phyloP scores from a whole-genome alignment of 768 basidiomycete species.

The Rhodotorula toruloides region DNA sequence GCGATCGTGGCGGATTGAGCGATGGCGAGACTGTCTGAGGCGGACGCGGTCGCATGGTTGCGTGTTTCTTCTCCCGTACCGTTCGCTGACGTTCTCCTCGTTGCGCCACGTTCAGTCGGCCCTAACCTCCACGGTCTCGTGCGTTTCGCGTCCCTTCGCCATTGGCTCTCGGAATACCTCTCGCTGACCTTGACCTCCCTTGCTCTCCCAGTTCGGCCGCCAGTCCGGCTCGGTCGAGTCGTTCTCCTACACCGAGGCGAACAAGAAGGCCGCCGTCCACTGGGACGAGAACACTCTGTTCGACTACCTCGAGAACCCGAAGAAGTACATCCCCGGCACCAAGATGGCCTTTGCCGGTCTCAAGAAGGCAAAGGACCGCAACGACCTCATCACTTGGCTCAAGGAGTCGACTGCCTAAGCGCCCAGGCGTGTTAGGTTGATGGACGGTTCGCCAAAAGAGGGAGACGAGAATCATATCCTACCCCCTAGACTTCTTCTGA shows the following conservation, averaged over 20 bases:
- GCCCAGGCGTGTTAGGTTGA: too few species aligned
- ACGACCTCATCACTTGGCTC: conserved; percentile 73
- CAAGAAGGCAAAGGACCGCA: conserved; percentile 96
- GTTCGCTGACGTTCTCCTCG: neutral
- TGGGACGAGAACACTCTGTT: conserved; percentile 72
- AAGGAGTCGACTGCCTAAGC: neutral
- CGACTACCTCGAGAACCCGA: conserved; percentile 87
- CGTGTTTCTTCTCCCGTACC: too few species aligned
- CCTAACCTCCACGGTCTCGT: conserved; percentile 77
- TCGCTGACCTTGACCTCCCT: neutral
- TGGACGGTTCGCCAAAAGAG: too few species aligned
- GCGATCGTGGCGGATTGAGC: too few species aligned
- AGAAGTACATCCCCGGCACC: conserved; percentile 60
- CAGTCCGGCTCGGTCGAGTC: conserved; percentile 73
- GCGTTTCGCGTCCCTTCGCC: neutral
- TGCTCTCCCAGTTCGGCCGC: conserved; percentile 42
- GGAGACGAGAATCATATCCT: too few species aligned
- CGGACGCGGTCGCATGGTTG: too few species aligned
- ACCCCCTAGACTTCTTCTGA: too few species aligned
- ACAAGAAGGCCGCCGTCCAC: conserved; percentile 81
- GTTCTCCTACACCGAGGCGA: conserved; percentile 79
- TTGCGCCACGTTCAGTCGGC: conserved; percentile 65
- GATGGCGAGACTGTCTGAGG: too few species aligned
- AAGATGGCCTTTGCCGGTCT: conserved; percentile 73
- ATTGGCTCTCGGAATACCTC: neutral